phyloP scores from a whole-genome alignment of 2,329 filamentous ascomycete genomes.

The Fusarium pseudograminearum region DNA sequence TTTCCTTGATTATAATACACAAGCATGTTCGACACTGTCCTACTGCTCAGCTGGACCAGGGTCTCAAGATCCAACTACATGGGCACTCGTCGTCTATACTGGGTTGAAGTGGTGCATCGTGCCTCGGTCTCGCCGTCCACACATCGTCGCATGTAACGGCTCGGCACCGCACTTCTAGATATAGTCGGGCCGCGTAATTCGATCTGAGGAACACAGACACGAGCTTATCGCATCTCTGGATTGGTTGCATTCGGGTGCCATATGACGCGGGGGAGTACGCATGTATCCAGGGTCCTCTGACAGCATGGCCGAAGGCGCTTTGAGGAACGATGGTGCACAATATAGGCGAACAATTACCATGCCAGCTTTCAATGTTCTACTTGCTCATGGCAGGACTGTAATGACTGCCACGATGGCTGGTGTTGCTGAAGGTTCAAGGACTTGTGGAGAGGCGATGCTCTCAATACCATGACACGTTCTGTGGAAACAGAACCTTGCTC shows the following conservation, averaged over 20 bases:
- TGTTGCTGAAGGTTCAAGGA: background rate
- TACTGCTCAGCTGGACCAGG: conserved; percentile 3
- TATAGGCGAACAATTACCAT: background rate
- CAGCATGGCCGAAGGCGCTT: background rate
- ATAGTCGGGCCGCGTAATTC: conserved; percentile 15
- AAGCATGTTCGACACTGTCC: background rate
- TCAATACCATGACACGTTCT: background rate
- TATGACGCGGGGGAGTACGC: conserved; percentile 17
- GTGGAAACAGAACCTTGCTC: background rate
- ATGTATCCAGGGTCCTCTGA: conserved; percentile 9
- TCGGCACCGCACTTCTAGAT: background rate
- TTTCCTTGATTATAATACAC: conserved; percentile 22
- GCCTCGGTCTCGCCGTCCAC: background rate
- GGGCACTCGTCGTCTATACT: background rate
- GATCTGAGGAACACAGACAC: conserved; percentile 1
- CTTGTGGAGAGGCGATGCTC: background rate
- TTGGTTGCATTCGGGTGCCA: background rate
- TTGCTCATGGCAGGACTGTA: background rate
- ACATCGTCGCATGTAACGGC: background rate
- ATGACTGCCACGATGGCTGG: background rate
- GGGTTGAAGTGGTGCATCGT: background rate
- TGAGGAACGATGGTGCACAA: background rate
- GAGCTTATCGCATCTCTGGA: conserved; percentile 28
- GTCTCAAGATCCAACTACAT: background rate
- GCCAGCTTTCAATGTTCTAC: background rate